These are phyloP conservation scores for Kalaharituber pfeilii DNA, from an alignment of 2,329 filamentous ascomycete species.

Conservation along the genomic window DNA sequence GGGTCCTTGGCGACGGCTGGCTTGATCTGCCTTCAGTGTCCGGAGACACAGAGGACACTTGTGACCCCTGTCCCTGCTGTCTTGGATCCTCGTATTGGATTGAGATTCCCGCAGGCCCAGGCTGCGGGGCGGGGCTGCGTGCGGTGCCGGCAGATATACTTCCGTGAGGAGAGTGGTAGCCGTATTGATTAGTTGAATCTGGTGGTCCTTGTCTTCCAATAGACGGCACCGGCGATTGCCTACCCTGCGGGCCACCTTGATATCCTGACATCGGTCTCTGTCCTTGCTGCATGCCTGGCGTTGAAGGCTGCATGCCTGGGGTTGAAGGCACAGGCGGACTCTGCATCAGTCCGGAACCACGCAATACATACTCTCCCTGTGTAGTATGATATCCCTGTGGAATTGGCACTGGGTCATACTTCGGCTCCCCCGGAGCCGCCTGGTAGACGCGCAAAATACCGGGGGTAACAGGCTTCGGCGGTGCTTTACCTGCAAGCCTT, in stretches of 20 bases:
- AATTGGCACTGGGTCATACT: slow-evolving; percentile 13
- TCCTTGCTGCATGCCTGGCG: neutral
- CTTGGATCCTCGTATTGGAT: too few relatives aligned
- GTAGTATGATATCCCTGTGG: slow-evolving; percentile 9
- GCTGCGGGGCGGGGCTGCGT: neutral
- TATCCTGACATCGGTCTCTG: neutral
- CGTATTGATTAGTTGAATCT: neutral
- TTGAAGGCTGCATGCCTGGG: neutral
- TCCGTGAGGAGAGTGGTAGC: neutral
- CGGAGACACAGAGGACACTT: neutral
- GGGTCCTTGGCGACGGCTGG: neutral
- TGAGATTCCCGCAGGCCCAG: too few relatives aligned
- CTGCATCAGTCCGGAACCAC: neutral
- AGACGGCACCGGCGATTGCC: neutral
- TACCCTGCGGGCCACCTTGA: neutral
- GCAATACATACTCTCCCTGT: slow-evolving; percentile 13
- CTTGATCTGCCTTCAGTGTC: neutral
- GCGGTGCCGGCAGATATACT: neutral
- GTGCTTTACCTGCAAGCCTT: neutral
- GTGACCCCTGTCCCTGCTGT: neutral
- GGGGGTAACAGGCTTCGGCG: neutral
- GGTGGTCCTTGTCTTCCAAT: neutral
- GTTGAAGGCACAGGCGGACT: slow-evolving; percentile 3
- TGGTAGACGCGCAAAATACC: neutral
- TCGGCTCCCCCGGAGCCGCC: slow-evolving; percentile 4